Conservation (phyloP, 805 yeast species). For the Sungouiella blattae region DNA sequence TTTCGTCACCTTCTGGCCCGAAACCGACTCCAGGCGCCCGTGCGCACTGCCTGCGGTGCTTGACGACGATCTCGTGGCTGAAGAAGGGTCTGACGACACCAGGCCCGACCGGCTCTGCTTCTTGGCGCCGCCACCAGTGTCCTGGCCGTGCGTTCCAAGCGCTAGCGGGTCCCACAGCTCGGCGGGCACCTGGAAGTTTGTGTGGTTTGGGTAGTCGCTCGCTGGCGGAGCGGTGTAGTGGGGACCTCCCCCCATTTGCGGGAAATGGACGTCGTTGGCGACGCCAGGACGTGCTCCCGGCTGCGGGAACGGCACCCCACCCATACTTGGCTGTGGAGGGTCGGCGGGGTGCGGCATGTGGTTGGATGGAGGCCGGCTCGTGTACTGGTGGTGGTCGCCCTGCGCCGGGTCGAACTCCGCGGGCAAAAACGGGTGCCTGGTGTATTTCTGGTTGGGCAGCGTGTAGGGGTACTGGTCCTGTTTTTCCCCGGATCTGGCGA, state of each 20-base stretch:
- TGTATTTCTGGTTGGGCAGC: slow-evolving; percentile 5
- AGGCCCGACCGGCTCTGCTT: too few relatives aligned
- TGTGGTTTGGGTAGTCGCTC: neutral
- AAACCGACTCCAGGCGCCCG: neutral
- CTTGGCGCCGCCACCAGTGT: too few relatives aligned
- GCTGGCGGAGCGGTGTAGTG: neutral
- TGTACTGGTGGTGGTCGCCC: too few relatives aligned
- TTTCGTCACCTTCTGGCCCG: slow-evolving; percentile 24
- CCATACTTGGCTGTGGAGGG: neutral
- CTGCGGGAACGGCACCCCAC: too few relatives aligned
- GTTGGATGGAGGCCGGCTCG: too few relatives aligned
- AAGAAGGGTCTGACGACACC: too few relatives aligned
- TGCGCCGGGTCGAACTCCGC: neutral
- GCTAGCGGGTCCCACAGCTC: slow-evolving; percentile 16
- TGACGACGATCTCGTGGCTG: too few relatives aligned
- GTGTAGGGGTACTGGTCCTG: slow-evolving; percentile 4
- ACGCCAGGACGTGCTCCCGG: neutral
- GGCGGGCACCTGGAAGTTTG: slow-evolving; percentile 7
- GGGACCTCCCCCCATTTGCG: too few relatives aligned
- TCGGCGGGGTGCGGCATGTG: neutral
- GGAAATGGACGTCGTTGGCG: too few relatives aligned
- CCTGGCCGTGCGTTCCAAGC: slow-evolving; percentile 8
- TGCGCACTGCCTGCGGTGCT: neutral
- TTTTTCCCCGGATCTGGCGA: neutral
- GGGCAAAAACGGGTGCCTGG: neutral